A percentile compares a stretch with the other conserved stretches of the same genome.
Evolutionary conservation across 768 basidiomycete genomes (phyloP).

Genomic region (Termitomyces sp.): DNA sequence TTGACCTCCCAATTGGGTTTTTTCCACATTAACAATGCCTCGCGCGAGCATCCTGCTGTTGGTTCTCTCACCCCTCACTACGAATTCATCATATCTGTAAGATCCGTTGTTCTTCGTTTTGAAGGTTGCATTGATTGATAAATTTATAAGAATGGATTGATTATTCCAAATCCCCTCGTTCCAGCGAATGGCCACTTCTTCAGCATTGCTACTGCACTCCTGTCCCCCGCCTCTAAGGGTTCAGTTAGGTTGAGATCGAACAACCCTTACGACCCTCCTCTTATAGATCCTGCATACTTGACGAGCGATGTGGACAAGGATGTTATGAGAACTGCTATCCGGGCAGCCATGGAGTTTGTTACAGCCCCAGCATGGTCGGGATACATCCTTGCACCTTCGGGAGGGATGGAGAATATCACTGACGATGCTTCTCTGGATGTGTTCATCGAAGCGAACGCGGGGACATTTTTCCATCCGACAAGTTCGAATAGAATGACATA

Average conservation of each 20-base stretch:
- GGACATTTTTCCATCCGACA: slow-evolving; percentile 15
- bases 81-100: slow-evolving; percentile 20
- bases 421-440: slow-evolving; percentile 17
- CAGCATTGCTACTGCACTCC: slow-evolving; percentile 15
- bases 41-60: slow-evolving; percentile 23
- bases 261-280: slow-evolving; percentile 36
- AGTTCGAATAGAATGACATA: slow-evolving; percentile 22
- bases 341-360: slow-evolving; percentile 12
- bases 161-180: slow-evolving; percentile 13
- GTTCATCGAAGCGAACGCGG: slow-evolving; percentile 13
- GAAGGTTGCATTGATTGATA: not conserved
- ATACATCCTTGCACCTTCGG: slow-evolving; percentile 9
- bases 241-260: slow-evolving; percentile 30
- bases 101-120: slow-evolving; percentile 13
- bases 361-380: slow-evolving; percentile 12
- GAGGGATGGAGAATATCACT: slow-evolving; percentile 5
- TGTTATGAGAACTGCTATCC: slow-evolving; percentile 16
- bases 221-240: slow-evolving; percentile 25
- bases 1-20: slow-evolving; percentile 20
- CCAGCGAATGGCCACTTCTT: slow-evolving; percentile 18
- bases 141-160: slow-evolving; percentile 12
- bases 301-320: slow-evolving; percentile 13
- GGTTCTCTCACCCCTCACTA: slow-evolving; percentile 27
- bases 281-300: slow-evolving; percentile 44
- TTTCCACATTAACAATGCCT: slow-evolving; percentile 21